Evolutionary conservation across 345 rosid species (phyloP).

Genomic region (Lenwebbia sp.): DNA sequence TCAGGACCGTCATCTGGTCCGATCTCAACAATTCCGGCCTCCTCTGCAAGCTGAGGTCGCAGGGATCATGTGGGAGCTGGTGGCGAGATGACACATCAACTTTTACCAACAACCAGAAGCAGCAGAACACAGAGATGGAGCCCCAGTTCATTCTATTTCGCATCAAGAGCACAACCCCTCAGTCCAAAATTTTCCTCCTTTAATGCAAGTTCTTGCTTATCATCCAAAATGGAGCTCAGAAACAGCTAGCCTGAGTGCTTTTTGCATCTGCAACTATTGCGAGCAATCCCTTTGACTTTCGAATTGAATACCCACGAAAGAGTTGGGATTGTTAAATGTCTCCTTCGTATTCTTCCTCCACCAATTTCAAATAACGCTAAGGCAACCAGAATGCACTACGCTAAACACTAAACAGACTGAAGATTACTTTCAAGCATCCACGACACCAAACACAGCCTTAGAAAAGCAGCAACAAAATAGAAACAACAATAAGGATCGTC

Average conservation of each 20-base stretch:
- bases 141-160: neutral
- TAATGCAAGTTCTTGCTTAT: neutral
- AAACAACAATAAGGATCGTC: too few species aligned
- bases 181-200: neutral
- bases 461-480: too few species aligned
- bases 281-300: neutral
- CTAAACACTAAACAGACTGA: too few species aligned
- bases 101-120: neutral
- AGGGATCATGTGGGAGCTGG: neutral
- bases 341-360: too few species aligned
- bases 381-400: neutral
- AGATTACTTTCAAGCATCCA: too few species aligned
- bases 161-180: neutral
- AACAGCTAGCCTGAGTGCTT: neutral
- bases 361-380: neutral
- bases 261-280: neutral
- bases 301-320: neutral
- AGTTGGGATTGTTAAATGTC: too few species aligned
- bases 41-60: neutral
- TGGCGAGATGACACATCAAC: neutral
- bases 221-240: neutral
- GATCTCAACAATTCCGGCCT: neutral
- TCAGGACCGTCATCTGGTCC: constrained; percentile 12
- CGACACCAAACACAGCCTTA: too few species aligned
- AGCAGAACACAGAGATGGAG: neutral